A percentile compares a stretch with the other conserved stretches of the same genome.
phyloP scores from a whole-genome alignment of 2,329 filamentous ascomycete genomes.

The Alternaria consortialis region DNA sequence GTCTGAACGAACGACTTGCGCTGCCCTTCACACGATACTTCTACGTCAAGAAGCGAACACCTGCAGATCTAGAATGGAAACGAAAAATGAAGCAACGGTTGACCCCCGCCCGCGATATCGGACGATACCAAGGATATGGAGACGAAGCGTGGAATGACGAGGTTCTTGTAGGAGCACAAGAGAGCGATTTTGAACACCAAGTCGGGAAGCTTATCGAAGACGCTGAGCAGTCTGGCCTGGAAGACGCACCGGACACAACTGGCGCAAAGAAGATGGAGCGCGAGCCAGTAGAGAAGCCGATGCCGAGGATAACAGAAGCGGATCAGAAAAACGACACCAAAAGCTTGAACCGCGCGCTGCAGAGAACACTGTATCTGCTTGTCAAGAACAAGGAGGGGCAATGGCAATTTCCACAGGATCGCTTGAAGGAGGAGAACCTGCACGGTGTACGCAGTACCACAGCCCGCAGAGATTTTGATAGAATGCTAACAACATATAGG shows the following conservation, averaged over 20 bases:
- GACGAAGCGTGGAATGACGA: slow-evolving; percentile 91
- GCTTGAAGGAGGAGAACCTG: slow-evolving; percentile 77
- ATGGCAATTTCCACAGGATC: slow-evolving; percentile 85
- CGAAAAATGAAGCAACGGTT: slow-evolving; percentile 80
- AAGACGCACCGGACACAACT: slow-evolving; percentile 50
- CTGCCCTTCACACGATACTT: slow-evolving; percentile 89
- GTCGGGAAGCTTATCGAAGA: slow-evolving; percentile 77
- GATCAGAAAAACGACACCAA: slow-evolving; percentile 77
- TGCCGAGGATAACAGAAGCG: slow-evolving; percentile 77
- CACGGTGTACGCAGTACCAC: slow-evolving; percentile 72
- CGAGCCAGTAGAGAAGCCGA: slow-evolving; percentile 74
- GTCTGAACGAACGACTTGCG: slow-evolving; percentile 89
- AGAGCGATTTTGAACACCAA: slow-evolving; percentile 70
- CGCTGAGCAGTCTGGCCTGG: slow-evolving; percentile 66
- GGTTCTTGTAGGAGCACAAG: slow-evolving; percentile 75
- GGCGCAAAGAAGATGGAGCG: slow-evolving; percentile 57
- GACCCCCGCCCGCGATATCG: slow-evolving; percentile 83
- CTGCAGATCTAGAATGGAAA: slow-evolving; percentile 87
- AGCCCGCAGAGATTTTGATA: neutral
- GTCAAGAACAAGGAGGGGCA: slow-evolving; percentile 75
- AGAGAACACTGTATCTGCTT: slow-evolving; percentile 85
- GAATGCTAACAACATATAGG: slow-evolving; percentile 62
- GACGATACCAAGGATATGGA: slow-evolving; percentile 78
- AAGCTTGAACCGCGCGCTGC: slow-evolving; percentile 81
- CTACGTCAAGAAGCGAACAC: slow-evolving; percentile 93